These are phyloP conservation scores for Rhodamnia rubescens DNA, from an alignment of 345 rosid species.

Conservation along the genomic window DNA sequence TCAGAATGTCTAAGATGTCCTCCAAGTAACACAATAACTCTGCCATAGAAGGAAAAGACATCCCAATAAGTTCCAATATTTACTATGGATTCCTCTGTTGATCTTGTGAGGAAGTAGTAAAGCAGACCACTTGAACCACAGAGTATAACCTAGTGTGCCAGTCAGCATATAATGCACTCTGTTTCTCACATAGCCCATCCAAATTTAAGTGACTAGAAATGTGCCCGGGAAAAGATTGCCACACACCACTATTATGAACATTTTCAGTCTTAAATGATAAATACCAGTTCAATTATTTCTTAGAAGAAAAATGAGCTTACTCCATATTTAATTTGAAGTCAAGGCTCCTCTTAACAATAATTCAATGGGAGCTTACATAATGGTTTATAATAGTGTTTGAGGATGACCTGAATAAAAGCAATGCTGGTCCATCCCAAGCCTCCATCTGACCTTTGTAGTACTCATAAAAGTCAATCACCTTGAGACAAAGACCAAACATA, in stretches of 20 bases:
- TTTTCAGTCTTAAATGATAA: background rate
- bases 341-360: background rate
- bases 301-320: background rate
- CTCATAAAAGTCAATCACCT: conserved; percentile 91
- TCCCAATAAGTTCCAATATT: background rate
- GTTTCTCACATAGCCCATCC: background rate
- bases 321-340: background rate
- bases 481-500: conserved; percentile 6
- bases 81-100: background rate
- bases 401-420: conserved; percentile 81
- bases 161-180: background rate
- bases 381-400: background rate
- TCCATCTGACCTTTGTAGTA: conserved; percentile 99
- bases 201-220: background rate
- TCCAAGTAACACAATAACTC: background rate
- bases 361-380: background rate
- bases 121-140: background rate
- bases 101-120: background rate
- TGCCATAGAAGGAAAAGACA: background rate
- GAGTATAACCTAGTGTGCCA: background rate
- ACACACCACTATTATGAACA: background rate
- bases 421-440: conserved; percentile 99
- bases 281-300: background rate
- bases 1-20: background rate
- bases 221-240: background rate